phyloP scores from a whole-genome alignment of 176 grass and related monocot genomes.

The Triticum turgidum region DNA sequence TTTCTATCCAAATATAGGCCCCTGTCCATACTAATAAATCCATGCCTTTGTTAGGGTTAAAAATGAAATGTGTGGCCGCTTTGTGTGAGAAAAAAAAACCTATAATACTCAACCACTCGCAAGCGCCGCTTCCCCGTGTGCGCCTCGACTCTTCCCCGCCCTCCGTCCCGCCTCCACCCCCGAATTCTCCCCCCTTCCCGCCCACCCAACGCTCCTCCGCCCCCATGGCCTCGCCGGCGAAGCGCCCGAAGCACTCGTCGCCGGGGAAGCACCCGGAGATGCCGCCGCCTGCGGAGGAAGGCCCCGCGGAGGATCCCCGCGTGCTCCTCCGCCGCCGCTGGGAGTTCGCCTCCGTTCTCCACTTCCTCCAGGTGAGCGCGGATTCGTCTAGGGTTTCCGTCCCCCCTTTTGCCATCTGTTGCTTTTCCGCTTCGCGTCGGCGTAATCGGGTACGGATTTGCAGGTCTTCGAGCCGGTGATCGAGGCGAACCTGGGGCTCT shows the following conservation, averaged over 20 bases:
- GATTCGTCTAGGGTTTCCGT: conserved; percentile 24
- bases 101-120: background rate
- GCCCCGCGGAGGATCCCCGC: conserved; percentile 15
- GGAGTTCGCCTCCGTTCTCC: conserved; percentile 90
- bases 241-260: conserved; percentile 28
- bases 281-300: background rate
- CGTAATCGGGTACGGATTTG: background rate
- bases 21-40: background rate
- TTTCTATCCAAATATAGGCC: background rate
- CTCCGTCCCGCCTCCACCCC: conserved; percentile 14
- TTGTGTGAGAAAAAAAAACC: background rate
- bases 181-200: conserved; percentile 37
- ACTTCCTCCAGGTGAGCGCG: conserved; percentile 63
- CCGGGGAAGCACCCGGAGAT: background rate
- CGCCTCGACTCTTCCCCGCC: background rate
- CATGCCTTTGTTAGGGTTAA: background rate
- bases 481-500: conserved; percentile 46
- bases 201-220: background rate
- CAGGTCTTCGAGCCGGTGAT: conserved; percentile 94
- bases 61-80: background rate
- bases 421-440: background rate
- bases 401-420: background rate
- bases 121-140: background rate
- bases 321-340: conserved; percentile 64
- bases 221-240: conserved; percentile 45